Conservation (phyloP, 495 filamentous ascomycete genomes). For the Hyaloscypha hepaticicola region DNA sequence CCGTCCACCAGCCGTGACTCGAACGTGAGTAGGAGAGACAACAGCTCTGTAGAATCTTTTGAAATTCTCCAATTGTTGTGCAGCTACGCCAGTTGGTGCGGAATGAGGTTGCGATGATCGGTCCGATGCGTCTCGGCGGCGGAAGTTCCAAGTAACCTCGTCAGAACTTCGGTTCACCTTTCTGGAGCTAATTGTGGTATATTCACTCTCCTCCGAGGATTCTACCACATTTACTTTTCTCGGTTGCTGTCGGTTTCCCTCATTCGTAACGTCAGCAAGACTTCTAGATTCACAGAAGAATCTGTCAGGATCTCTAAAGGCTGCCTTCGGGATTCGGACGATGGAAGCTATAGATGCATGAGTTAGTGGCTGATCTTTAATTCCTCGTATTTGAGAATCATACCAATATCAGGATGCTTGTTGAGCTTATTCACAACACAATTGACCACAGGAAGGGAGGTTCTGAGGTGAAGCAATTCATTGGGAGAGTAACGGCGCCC, state of each 20-base stretch:
- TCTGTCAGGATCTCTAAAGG: slow-evolving; percentile 14
- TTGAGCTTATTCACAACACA: slow-evolving; percentile 23
- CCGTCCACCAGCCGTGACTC: slow-evolving; percentile 54
- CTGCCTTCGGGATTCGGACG: slow-evolving; percentile 21
- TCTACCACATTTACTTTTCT: background rate
- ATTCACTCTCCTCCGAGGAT: slow-evolving; percentile 26
- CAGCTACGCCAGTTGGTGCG: slow-evolving; percentile 43
- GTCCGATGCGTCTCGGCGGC: slow-evolving; percentile 29
- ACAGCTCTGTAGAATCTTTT: slow-evolving; percentile 56
- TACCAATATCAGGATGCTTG: slow-evolving; percentile 29
- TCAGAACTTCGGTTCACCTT: slow-evolving; percentile 3
- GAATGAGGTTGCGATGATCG: slow-evolving; percentile 40
- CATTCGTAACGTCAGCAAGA: slow-evolving; percentile 18
- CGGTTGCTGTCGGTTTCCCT: background rate
- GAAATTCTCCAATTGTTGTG: slow-evolving; percentile 54
- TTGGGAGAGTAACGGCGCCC: slow-evolving; percentile 21
- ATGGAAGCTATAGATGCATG: slow-evolving; percentile 20
- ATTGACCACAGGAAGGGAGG: slow-evolving; percentile 13
- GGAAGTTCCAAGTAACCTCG: slow-evolving; percentile 28
- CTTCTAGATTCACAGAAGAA: slow-evolving; percentile 17
- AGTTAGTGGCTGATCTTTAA: background rate
- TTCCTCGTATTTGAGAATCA: background rate
- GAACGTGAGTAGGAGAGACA: slow-evolving; percentile 52
- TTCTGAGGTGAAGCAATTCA: slow-evolving; percentile 21
- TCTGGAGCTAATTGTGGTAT: background rate